phyloP scores from a whole-genome alignment of 164 flowering plant species.

The Magnolia officinalis region DNA sequence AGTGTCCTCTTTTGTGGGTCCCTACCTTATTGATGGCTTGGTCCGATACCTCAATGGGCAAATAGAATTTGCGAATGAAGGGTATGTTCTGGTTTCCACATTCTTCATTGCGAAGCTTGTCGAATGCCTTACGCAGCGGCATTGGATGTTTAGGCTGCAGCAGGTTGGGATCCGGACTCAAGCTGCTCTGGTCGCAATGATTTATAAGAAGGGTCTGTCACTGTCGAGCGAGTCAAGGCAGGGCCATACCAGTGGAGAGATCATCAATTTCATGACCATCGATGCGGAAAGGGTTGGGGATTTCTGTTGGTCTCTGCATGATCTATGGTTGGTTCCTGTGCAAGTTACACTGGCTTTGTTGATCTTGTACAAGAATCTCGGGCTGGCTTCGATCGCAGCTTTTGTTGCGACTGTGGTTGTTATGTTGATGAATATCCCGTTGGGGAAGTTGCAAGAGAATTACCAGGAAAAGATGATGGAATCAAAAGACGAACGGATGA shows the following conservation, averaged over 20 bases:
- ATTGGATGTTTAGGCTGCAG: conserved; percentile 53
- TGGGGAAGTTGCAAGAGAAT: conserved; percentile 20
- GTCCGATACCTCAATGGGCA: conserved; percentile 60
- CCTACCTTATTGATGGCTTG: conserved; percentile 60
- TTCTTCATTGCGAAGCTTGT: conserved; percentile 57
- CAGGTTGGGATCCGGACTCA: conserved; percentile 42
- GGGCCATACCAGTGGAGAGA: conserved; percentile 59
- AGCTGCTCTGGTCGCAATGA: conserved; percentile 43
- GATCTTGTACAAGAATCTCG: conserved; percentile 62
- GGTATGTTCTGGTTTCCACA: conserved; percentile 31
- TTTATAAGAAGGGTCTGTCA: conserved; percentile 57
- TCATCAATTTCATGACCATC: conserved; percentile 67
- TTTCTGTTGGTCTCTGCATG: conserved; percentile 62
- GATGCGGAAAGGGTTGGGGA: conserved; percentile 68
- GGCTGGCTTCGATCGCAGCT: conserved; percentile 54
- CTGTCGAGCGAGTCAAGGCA: conserved; percentile 63
- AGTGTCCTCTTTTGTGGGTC: conserved; percentile 63
- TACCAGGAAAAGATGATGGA: conserved; percentile 57
- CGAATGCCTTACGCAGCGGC: conserved; percentile 58
- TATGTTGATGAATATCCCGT: conserved; percentile 57
- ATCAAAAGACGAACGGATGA: conserved; percentile 71
- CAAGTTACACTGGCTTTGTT: conserved; percentile 51
- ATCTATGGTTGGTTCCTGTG: conserved; percentile 56
- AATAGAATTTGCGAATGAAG: conserved; percentile 11
- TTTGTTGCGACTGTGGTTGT: conserved; percentile 46